Evolutionary conservation across 179 eudicot genomes (phyloP).

Genomic region (Sideroxylon spinosum): DNA sequence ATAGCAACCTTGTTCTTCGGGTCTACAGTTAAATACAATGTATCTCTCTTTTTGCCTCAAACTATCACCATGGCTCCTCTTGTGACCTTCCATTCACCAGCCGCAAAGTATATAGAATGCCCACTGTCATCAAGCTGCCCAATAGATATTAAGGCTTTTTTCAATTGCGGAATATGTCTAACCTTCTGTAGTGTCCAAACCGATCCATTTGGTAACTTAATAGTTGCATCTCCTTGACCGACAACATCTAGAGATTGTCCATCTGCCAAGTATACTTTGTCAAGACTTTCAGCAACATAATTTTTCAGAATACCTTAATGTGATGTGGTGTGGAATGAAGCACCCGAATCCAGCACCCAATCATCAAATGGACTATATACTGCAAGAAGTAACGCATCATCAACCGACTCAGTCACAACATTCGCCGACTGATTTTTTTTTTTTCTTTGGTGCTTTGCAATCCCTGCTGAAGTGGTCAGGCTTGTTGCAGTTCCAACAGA

Average conservation of each 20-base stretch:
- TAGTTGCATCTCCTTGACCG: not conserved
- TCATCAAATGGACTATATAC: not conserved
- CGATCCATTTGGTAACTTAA: not conserved
- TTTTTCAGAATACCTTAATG: not conserved
- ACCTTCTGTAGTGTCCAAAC: not conserved
- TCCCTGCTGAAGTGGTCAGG: not conserved
- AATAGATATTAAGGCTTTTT: not conserved
- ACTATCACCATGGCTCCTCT: constrained; percentile 4
- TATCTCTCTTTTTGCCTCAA: not conserved
- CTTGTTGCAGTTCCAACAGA: not conserved
- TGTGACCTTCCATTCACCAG: not conserved
- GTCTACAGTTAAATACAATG: not conserved
- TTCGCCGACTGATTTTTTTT: not conserved
- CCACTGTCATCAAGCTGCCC: not conserved
- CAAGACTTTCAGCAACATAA: not conserved
- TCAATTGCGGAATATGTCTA: not conserved
- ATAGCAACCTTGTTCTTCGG: not conserved
- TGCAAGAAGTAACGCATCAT: not conserved
- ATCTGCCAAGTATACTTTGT: not conserved
- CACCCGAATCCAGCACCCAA: not conserved
- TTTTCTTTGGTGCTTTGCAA: too few relatives aligned
- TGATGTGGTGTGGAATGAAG: not conserved
- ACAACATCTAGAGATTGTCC: not conserved
- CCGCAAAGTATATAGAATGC: not conserved
- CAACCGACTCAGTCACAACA: not conserved